phyloP scores from a whole-genome alignment of 1,284 basidiomycete species.

The Peniophora sp. region DNA sequence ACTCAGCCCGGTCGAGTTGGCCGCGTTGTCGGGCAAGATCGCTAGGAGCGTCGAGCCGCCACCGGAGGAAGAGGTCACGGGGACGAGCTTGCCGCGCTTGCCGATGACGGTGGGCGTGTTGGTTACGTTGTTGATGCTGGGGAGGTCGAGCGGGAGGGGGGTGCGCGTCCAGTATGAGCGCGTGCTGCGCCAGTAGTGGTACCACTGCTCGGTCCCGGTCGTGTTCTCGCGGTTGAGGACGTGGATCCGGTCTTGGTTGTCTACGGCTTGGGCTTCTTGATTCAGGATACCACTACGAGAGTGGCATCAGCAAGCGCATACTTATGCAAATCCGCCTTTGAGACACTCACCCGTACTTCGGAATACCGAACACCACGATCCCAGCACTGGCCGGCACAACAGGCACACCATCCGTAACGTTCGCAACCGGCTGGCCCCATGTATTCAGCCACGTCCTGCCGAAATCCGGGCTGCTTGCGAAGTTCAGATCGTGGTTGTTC shows the following conservation, averaged over 20 bases:
- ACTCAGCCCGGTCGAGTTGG: slow-evolving; percentile 27
- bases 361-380: slow-evolving; percentile 31
- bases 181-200: slow-evolving; percentile 34
- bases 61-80: slow-evolving; percentile 12
- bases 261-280: slow-evolving; percentile 34
- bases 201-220: slow-evolving; percentile 31
- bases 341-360: slow-evolving; percentile 33
- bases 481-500: slow-evolving; percentile 38
- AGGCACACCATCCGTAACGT: slow-evolving; percentile 18
- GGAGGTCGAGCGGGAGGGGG: slow-evolving; percentile 22
- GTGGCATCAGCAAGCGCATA: neutral
- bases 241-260: slow-evolving; percentile 28
- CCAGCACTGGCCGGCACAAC: slow-evolving; percentile 31
- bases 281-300: slow-evolving; percentile 31
- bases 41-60: slow-evolving; percentile 19
- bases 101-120: slow-evolving; percentile 32
- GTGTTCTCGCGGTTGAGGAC: slow-evolving; percentile 36
- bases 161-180: slow-evolving; percentile 29
- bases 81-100: slow-evolving; percentile 32
- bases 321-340: neutral
- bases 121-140: slow-evolving; percentile 28
- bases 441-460: slow-evolving; percentile 29
- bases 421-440: slow-evolving; percentile 29
- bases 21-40: slow-evolving; percentile 30
- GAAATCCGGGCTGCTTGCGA: slow-evolving; percentile 26